phyloP scores from a whole-genome alignment of 768 basidiomycete species.

The Trametes cinnabarina region DNA sequence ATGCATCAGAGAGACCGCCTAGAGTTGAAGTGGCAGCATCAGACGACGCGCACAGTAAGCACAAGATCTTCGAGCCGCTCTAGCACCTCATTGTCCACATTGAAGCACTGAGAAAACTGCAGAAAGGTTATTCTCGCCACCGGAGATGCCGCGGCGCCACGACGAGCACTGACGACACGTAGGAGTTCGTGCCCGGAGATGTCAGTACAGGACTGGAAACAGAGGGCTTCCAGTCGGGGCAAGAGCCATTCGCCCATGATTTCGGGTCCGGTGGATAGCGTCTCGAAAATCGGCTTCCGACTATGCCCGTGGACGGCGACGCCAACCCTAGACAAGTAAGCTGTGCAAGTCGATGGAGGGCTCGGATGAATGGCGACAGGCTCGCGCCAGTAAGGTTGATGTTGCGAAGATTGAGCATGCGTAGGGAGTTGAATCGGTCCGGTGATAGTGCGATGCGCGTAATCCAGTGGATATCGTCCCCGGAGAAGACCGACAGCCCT shows the following conservation, averaged over 20 bases:
- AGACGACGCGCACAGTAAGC: conserved; percentile 22
- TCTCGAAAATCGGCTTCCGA: conserved; percentile 31
- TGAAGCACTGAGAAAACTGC: conserved; percentile 28
- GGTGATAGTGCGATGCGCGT: conserved; percentile 23
- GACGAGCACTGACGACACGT: conserved; percentile 25
- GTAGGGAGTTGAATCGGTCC: conserved; percentile 24
- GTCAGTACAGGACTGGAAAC: conserved; percentile 29
- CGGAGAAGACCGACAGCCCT: conserved; percentile 27
- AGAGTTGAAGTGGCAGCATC: background rate
- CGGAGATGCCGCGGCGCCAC: conserved; percentile 13
- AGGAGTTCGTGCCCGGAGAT: conserved; percentile 32
- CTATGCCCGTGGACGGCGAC: conserved; percentile 24
- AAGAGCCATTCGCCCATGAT: conserved; percentile 25
- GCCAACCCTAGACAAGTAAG: conserved; percentile 31
- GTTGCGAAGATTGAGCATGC: conserved; percentile 30
- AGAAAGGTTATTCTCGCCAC: conserved; percentile 26
- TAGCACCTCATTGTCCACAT: conserved; percentile 24
- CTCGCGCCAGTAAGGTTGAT: conserved; percentile 32
- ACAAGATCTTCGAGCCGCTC: conserved; percentile 26
- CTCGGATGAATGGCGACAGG: conserved; percentile 31
- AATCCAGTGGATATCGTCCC: conserved; percentile 33
- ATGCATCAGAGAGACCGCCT: background rate
- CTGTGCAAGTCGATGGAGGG: conserved; percentile 28
- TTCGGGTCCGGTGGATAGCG: conserved; percentile 24
- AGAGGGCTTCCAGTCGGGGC: conserved; percentile 29